Evolutionary conservation across 441 rosid species (phyloP).

Genomic region (Aleurites moluccanus): DNA sequence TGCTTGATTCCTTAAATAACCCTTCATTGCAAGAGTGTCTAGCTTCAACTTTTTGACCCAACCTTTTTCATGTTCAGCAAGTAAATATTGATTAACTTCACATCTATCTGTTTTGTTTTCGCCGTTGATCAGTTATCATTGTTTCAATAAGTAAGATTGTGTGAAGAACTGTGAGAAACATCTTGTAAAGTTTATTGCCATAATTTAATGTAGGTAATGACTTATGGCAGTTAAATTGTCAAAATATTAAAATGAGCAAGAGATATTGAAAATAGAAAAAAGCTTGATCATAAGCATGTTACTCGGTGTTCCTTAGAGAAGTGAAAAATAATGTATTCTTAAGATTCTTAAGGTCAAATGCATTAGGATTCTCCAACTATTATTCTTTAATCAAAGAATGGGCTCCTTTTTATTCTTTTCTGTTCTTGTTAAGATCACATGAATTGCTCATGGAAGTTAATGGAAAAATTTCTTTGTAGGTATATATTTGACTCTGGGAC

Average conservation of each 20-base stretch:
- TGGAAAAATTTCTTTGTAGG: conserved; percentile 46
- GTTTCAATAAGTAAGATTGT: background rate
- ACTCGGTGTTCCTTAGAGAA: background rate
- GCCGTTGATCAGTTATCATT: background rate
- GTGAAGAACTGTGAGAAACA: background rate
- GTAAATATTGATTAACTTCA: background rate
- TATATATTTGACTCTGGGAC: conserved; percentile 94
- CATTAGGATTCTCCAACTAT: background rate
- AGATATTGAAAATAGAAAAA: background rate
- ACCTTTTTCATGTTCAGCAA: background rate
- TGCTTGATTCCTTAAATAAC: conserved; percentile 2
- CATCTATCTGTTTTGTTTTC: background rate
- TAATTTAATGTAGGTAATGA: background rate
- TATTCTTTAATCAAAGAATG: background rate
- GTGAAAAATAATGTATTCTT: background rate
- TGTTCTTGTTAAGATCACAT: conserved; percentile 8
- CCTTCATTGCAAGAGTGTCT: background rate
- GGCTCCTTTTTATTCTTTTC: background rate
- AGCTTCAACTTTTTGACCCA: background rate
- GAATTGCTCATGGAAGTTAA: conserved; percentile 14
- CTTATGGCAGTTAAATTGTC: background rate
- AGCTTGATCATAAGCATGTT: conserved; percentile 4
- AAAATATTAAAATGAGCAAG: conserved; percentile 8
- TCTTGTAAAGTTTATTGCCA: background rate
- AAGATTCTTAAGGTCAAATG: background rate